Evolutionary conservation across 805 yeast species (phyloP).

Genomic region (Teunomyces stri): DNA sequence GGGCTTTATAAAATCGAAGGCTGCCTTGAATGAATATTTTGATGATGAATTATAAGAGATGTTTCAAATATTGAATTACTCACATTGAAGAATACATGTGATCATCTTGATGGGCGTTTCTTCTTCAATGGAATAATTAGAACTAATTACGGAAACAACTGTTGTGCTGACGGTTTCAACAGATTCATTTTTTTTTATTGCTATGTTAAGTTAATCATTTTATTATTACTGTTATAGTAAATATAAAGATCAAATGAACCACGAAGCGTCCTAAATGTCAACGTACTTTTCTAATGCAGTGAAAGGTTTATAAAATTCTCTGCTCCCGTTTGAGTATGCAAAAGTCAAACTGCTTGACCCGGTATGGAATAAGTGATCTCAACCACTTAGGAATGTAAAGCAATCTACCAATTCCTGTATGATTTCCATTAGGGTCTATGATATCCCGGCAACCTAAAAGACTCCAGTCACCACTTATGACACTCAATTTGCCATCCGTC

Average conservation of each 20-base stretch:
- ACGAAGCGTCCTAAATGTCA: neutral
- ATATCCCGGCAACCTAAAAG: constrained; percentile 46
- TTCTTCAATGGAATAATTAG: neutral
- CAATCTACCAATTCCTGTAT: constrained; percentile 53
- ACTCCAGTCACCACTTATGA: constrained; percentile 44
- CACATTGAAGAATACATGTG: neutral
- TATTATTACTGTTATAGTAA: neutral
- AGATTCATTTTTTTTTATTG: neutral
- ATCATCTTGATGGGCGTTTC: neutral
- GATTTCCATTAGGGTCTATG: constrained; percentile 51
- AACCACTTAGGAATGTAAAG: constrained; percentile 47
- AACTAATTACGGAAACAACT: neutral
- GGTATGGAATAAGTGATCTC: constrained; percentile 24
- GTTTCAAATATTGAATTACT: neutral
- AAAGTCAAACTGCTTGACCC: constrained; percentile 48
- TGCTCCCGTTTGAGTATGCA: constrained; percentile 38
- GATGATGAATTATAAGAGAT: constrained; percentile 25
- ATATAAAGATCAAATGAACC: neutral
- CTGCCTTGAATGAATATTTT: constrained; percentile 52
- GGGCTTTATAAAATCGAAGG: constrained; percentile 50
- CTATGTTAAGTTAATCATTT: constrained; percentile 1
- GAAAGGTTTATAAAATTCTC: neutral
- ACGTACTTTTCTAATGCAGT: neutral
- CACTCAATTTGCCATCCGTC: constrained; percentile 13
- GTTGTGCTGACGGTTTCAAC: neutral